phyloP scores from a whole-genome alignment of 441 rosid species.

The Rhodomyrtus psidioides region DNA sequence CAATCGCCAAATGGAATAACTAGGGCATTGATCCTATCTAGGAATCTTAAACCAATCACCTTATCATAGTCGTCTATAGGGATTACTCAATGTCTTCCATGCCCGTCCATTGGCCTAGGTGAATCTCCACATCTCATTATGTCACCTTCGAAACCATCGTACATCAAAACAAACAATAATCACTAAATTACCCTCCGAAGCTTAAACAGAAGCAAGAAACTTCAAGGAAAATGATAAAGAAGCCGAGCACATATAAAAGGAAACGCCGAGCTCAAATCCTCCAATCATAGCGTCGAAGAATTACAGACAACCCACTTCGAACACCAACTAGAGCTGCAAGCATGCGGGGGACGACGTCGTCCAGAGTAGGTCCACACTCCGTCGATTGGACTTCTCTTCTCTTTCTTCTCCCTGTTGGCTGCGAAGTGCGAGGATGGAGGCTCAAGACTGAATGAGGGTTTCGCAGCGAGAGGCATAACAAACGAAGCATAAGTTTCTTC shows the following conservation, averaged over 20 bases:
- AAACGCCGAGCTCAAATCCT: not conserved
- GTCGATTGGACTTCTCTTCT: not conserved
- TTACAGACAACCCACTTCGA: not conserved
- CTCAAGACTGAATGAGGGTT: not conserved
- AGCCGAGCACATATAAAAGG: not conserved
- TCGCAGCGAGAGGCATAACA: not conserved
- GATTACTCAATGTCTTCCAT: no score
- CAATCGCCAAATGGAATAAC: no score
- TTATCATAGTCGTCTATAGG: no score
- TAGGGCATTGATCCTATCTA: no score
- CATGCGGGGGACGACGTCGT: not conserved
- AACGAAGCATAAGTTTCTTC: not conserved
- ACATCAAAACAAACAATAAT: not conserved
- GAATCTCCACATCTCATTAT: no score
- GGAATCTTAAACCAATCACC: no score
- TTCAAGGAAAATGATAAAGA: not conserved
- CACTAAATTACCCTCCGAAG: not conserved
- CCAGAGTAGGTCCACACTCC: not conserved
- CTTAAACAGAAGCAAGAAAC: not conserved
- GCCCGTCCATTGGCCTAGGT: no score
- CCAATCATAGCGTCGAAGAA: not conserved
- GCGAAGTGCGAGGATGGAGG: not conserved
- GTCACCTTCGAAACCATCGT: not conserved
- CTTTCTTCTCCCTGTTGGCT: not conserved
- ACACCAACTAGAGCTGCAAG: not conserved